These are phyloP conservation scores for Metahyphopichia silvanorum DNA, from an alignment of 805 yeast genomes.

Conservation along the genomic window DNA sequence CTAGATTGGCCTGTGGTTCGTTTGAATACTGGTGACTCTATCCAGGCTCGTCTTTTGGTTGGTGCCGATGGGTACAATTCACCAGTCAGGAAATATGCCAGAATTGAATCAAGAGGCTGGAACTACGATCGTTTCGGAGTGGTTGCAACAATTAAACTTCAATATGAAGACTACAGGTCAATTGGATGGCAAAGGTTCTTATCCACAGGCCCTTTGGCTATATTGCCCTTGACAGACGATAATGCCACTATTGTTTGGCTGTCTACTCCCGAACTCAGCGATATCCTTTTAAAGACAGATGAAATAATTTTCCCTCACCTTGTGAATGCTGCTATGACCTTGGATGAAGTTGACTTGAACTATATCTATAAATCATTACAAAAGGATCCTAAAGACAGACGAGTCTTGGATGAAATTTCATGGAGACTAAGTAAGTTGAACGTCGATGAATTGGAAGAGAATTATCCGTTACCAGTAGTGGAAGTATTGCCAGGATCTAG, in stretches of 20 bases:
- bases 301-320: slow-evolving; percentile 63
- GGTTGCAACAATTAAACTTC: slow-evolving; percentile 83
- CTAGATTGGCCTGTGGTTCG: slow-evolving; percentile 75
- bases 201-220: slow-evolving; percentile 89
- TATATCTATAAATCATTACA: slow-evolving; percentile 52
- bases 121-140: slow-evolving; percentile 82
- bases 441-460: slow-evolving; percentile 50
- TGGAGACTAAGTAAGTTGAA: slow-evolving; percentile 58
- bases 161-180: slow-evolving; percentile 63
- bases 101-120: slow-evolving; percentile 90
- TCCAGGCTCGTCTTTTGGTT: slow-evolving; percentile 71
- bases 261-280: slow-evolving; percentile 71
- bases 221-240: slow-evolving; percentile 82
- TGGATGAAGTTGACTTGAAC: slow-evolving; percentile 72
- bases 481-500: slow-evolving; percentile 61
- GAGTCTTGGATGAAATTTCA: slow-evolving; percentile 61
- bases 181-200: slow-evolving; percentile 94
- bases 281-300: slow-evolving; percentile 54
- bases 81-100: slow-evolving; percentile 81
- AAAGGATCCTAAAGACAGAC: slow-evolving; percentile 40
- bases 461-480: slow-evolving; percentile 64
- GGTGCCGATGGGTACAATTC: slow-evolving; percentile 98
- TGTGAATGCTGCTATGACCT: slow-evolving; percentile 83
- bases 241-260: slow-evolving; percentile 95
- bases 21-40: slow-evolving; percentile 59